phyloP scores from a whole-genome alignment of 2,329 filamentous ascomycete genomes.

The Colletotrichum eremochloae region DNA sequence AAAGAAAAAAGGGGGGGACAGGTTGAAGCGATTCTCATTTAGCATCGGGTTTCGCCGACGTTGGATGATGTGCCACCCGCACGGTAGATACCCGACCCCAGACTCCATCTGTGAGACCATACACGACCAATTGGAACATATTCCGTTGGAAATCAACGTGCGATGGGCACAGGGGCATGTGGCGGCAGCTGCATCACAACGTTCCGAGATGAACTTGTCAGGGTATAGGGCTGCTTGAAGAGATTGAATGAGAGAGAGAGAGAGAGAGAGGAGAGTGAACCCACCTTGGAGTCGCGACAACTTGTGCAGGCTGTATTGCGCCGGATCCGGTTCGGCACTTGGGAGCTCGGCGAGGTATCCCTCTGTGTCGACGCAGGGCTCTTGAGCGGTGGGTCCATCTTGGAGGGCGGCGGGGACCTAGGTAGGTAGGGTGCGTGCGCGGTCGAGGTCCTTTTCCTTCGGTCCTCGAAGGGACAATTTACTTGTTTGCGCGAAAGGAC shows the following conservation, averaged over 20 bases:
- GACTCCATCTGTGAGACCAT: neutral
- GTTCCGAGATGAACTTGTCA: neutral
- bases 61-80: constrained; percentile 6
- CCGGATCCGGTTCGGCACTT: constrained; percentile 46
- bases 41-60: constrained; percentile 4
- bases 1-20: neutral
- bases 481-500: constrained; percentile 10
- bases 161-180: constrained; percentile 8
- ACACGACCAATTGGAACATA: constrained; percentile 28
- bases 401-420: neutral
- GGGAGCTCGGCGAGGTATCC: constrained; percentile 33
- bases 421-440: constrained; percentile 21
- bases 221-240: neutral
- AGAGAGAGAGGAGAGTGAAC: constrained; percentile 28
- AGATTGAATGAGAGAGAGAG: neutral
- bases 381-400: constrained; percentile 39
- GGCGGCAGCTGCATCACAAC: neutral
- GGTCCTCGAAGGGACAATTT: neutral
- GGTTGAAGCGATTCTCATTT: neutral
- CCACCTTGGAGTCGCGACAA: constrained; percentile 55
- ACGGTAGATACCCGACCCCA: constrained; percentile 16
- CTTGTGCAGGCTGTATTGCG: constrained; percentile 51
- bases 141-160: constrained; percentile 1
- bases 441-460: neutral
- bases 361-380: constrained; percentile 35